Conservation (phyloP, 495 filamentous ascomycete species). For the Physcia stellaris region DNA sequence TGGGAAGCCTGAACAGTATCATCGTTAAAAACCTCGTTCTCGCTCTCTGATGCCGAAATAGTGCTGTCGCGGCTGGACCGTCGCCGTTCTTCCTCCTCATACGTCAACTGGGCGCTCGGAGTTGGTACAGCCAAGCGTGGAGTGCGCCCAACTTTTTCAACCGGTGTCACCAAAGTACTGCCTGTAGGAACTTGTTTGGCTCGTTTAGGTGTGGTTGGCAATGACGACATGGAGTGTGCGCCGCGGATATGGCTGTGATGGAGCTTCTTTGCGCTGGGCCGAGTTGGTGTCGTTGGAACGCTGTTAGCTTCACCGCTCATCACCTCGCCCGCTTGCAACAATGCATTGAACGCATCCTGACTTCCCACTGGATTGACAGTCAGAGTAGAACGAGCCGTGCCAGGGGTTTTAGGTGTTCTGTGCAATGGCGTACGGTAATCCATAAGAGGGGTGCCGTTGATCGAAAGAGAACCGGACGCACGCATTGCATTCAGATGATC, state of each 20-base stretch:
- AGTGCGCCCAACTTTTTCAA: constrained; percentile 15
- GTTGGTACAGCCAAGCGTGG: constrained; percentile 20
- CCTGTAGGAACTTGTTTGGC: constrained; percentile 27
- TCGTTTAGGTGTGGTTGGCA: constrained; percentile 60
- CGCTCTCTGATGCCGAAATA: constrained; percentile 69
- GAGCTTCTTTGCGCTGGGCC: constrained; percentile 30
- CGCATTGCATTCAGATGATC: constrained; percentile 61
- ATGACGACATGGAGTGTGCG: constrained; percentile 64
- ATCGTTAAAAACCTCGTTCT: constrained; percentile 43
- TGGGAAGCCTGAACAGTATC: constrained; percentile 41
- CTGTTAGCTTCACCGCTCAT: constrained; percentile 60
- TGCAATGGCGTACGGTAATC: constrained; percentile 33
- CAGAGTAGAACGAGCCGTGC: constrained; percentile 20
- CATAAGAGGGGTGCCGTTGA: constrained; percentile 33
- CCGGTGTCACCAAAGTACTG: constrained; percentile 40
- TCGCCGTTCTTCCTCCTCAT: constrained; percentile 18
- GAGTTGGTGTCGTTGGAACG: constrained; percentile 47
- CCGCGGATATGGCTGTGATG: constrained; percentile 48
- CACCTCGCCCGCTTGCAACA: constrained; percentile 60
- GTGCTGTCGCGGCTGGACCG: constrained; percentile 73
- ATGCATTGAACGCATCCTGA: constrained; percentile 54
- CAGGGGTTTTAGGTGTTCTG: constrained; percentile 34
- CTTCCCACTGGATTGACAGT: constrained; percentile 25
- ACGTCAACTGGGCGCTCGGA: constrained; percentile 17
- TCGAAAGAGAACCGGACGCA: constrained; percentile 33